Conservation (phyloP, 1,139 yeast genomes). For the Zygosaccharomyces pseudobailii region DNA sequence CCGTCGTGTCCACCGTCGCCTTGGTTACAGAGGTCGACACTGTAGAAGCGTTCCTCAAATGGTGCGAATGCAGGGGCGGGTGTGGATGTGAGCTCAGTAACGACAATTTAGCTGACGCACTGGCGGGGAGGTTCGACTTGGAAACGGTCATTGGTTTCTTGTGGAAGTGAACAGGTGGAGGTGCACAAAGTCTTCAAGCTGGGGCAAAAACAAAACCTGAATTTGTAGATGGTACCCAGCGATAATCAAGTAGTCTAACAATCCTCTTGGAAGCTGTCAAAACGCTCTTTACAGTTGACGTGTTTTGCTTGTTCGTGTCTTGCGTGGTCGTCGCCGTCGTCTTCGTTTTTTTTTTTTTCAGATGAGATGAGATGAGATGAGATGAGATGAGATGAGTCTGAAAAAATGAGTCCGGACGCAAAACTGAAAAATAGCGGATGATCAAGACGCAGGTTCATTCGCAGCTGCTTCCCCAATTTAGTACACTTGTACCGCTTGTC, state of each 20-base stretch:
- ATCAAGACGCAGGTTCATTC: neutral
- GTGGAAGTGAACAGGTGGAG: neutral
- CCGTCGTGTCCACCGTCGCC: conserved; percentile 13
- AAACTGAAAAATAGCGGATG: neutral
- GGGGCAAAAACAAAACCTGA: conserved; percentile 2
- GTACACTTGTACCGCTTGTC: neutral
- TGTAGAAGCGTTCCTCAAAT: conserved; percentile 8
- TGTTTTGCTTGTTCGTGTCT: neutral
- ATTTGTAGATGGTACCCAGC: conserved; percentile 1
- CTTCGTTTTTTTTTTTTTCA: neutral
- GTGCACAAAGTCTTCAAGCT: conserved; percentile 1
- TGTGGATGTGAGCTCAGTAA: conserved; percentile 19
- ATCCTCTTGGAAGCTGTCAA: neutral
- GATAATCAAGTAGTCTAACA: neutral
- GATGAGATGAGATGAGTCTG: neutral
- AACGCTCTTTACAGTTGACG: neutral
- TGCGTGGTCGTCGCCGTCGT: conserved; percentile 2
- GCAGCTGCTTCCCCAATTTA: neutral
- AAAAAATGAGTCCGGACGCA: conserved; percentile 4
- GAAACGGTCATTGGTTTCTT: conserved; percentile 15
- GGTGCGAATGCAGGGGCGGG: conserved; percentile 19
- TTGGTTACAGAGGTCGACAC: conserved; percentile 10
- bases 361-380: conserved; percentile 4
- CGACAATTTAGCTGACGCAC: conserved; percentile 15
- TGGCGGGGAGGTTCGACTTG: conserved; percentile 16